Evolutionary conservation across 1,284 basidiomycete genomes (phyloP), one percentile per base, ranked within the genome.

Genomic region (Marasmius tenuissimus): DNA sequence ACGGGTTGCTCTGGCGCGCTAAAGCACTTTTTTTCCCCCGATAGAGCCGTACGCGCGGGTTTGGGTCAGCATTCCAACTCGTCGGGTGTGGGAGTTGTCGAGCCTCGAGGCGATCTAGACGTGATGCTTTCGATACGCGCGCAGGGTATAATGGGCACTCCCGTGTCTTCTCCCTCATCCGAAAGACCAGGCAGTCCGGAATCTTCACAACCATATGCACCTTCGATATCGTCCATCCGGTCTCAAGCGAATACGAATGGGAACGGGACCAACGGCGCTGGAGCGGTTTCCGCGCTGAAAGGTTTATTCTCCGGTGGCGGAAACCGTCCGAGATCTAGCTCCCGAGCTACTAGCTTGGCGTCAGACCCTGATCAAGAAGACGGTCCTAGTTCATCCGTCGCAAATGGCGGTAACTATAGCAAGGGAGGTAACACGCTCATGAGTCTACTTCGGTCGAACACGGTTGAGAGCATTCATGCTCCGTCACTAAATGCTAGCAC

Each of bases 51-150:
- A 45, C 85, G 85, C 18, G 87, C 85, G 16, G 89, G 89, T 18
- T 71, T 91, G 39, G 83, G 85, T 47, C 74, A 82, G 42, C 77
- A 83, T 20, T 69, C 76, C 0, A 75, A 75, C 40, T 74, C 77
- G 27, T 68, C 78, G 16, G 76, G 77, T 37, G 22, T 51, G 14
- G 50, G 52, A 16, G 75, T 73, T 12, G 73, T 82, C 42, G 89
- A 89, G 63, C 89, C 89, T 20, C 80, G 85, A 57, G 89, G 90
- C 4, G 89, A 92, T 69, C 82, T 92, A 77, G 89, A 92, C 70
- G 90, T 91, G 55, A 88, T 91, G 83, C 78, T 92, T 37, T 88
- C 88, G n/a, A 89, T 92, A 79, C 86, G 86, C 45, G 82, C 84
- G 27, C 88, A 88, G 66, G 84, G 83, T 14, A 76, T 85, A 45